Conservation (phyloP, 225 moss, liverwort and hornwort genomes). For the Antitrichia curtipendula region DNA sequence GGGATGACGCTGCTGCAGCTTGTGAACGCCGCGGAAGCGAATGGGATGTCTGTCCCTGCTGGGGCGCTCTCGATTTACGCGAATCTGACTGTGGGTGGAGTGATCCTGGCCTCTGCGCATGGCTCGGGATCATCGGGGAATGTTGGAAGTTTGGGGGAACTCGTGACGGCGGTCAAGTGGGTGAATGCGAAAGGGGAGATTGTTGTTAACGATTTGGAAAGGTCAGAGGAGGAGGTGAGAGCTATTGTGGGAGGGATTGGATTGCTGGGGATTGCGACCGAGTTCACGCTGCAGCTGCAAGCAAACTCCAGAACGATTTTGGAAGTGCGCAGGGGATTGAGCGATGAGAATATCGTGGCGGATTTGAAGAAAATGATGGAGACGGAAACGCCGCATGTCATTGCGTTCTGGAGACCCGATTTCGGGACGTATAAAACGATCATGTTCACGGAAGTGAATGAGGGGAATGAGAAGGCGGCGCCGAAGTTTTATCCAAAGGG, state of each 20-base stretch:
- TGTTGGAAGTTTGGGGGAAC: slow-evolving; percentile 10
- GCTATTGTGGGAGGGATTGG: slow-evolving; percentile 29
- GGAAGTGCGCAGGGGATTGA: slow-evolving; percentile 7
- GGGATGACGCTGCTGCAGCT: slow-evolving; percentile 48
- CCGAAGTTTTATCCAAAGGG: slow-evolving; percentile 24
- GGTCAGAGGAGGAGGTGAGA: slow-evolving; percentile 13
- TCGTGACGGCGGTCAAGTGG: slow-evolving; percentile 37
- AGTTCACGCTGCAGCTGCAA: slow-evolving; percentile 38
- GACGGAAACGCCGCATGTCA: slow-evolving; percentile 27
- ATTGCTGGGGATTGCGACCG: slow-evolving; percentile 31
- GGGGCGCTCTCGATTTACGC: slow-evolving; percentile 26
- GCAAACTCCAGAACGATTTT: slow-evolving; percentile 25
- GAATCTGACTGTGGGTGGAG: slow-evolving; percentile 43
- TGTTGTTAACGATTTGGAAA: slow-evolving; percentile 8
- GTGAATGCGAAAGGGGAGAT: slow-evolving; percentile 35
- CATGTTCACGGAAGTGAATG: not conserved
- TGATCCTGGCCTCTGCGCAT: slow-evolving; percentile 35
- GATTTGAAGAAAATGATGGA: slow-evolving; percentile 11
- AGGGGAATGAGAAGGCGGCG: not conserved
- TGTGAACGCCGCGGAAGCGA: slow-evolving; percentile 9
- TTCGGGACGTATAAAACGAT: slow-evolving; percentile 11
- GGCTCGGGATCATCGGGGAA: slow-evolving; percentile 29
- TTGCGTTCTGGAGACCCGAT: slow-evolving; percentile 42
- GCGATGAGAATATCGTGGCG: slow-evolving; percentile 24
- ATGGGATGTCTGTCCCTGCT: slow-evolving; percentile 18